Evolutionary conservation across 2,329 filamentous ascomycete genomes (phyloP), one percentile per base, ranked within the genome.

Genomic region (Aschersonia sp.): DNA sequence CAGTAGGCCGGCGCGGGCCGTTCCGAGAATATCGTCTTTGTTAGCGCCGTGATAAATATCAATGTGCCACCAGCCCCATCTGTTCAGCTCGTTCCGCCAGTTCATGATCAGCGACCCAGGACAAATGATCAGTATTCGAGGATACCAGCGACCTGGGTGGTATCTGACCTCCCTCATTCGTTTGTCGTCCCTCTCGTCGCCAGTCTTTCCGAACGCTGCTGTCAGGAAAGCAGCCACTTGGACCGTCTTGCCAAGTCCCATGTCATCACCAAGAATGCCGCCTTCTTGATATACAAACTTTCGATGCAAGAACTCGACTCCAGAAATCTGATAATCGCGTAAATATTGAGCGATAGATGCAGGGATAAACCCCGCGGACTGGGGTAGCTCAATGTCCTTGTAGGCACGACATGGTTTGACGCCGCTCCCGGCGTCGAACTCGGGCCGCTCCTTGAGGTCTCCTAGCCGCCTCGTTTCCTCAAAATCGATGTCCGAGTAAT

Each of bases 171-270:
- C 92, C 39, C 90, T 78, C 84, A 97, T 89, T 22, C 87, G 75
- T 60, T 94, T 94, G 4, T 68, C 70, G 57, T 98, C 92, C 46
- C 87, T 73, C 60, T 89, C 83, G 56, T 95, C 90, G 1, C 82
- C 90, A 1, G 85, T 94, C 66, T 98, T 98, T 6, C 92, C 92
- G 60, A 95, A 98, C 0, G 88, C 89, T 1, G 81, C 87, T 0
- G 87, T 86, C 29, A 98, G 69, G 54, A 98, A 97, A 0, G 89
- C 85, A 49, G 88, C 92, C 30, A 98, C 87, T 63, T 98, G 92
- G 2, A 98, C 87, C 0, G 92, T 98, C 65, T 98, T 98, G 1
- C 92, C 92, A 33, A 98, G 66, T 22, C 92, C 92, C 92, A 98
- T 98, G 58, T 98, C 92, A 59, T 98, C 92, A 4, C 90, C 89